Percentiles rank a stretch among this genome's conserved stretches.
Conservation (phyloP, 1,284 basidiomycete genomes). For the Apiotrichum gracile region DNA sequence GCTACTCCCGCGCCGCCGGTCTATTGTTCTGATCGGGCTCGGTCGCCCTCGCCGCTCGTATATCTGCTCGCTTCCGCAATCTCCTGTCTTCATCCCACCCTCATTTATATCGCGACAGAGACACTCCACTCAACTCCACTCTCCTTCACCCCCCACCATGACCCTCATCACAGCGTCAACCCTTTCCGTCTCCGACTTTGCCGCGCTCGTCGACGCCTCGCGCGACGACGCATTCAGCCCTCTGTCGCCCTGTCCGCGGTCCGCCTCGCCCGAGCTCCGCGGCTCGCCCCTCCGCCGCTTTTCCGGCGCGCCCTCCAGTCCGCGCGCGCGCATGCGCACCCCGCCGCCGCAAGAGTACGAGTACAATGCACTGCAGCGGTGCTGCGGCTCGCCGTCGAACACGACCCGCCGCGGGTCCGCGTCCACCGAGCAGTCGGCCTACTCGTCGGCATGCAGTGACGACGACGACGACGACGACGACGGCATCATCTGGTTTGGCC, state of each 20-base stretch:
- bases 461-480: neutral
- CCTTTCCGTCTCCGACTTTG: slow-evolving; percentile 5
- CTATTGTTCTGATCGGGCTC: no score
- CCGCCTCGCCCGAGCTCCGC: neutral
- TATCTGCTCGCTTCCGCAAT: no score
- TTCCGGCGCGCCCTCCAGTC: neutral
- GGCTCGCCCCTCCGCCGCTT: neutral
- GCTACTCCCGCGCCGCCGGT: no score
- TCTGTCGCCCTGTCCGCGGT: neutral
- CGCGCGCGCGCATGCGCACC: neutral
- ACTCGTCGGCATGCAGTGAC: neutral
- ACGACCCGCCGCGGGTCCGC: neutral
- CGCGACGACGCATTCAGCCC: neutral
- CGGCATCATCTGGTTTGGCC: slow-evolving; percentile 12
- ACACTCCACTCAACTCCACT: no score
- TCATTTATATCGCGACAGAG: no score
- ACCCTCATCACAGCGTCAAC: slow-evolving; percentile 3
- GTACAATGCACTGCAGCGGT: slow-evolving; percentile 1
- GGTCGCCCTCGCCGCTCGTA: no score
- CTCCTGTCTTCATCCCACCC: no score
- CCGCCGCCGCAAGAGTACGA: neutral
- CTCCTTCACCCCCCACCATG: neutral
- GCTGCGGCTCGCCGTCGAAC: neutral
- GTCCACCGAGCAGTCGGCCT: neutral
- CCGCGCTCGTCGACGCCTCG: neutral